Evolutionary conservation across 2,329 filamentous ascomycete genomes (phyloP).

Genomic region (Graphium sp.): DNA sequence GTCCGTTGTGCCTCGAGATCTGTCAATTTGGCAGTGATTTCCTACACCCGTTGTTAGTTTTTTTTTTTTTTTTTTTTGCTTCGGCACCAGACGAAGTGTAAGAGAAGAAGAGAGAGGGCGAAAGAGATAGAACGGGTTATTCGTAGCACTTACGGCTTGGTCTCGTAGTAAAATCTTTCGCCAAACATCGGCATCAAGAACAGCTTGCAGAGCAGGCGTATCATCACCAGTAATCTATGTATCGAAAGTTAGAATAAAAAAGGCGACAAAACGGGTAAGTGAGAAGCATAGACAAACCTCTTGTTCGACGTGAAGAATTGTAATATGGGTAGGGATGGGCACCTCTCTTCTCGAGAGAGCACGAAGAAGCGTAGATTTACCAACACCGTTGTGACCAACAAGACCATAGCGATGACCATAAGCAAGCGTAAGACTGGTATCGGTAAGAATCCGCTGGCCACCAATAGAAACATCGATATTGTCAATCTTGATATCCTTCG

Average conservation of each 20-base stretch:
- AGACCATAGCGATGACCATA: constrained; percentile 92
- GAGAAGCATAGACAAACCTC: constrained; percentile 40
- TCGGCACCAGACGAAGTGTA: neutral
- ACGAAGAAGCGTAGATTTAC: constrained; percentile 85
- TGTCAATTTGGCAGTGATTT: constrained; percentile 61
- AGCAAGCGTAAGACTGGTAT: constrained; percentile 77
- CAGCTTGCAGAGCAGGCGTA: constrained; percentile 84
- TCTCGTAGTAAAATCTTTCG: constrained; percentile 85
- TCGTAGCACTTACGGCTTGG: constrained; percentile 63
- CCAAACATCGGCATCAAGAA: constrained; percentile 96
- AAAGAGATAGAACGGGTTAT: too few relatives aligned
- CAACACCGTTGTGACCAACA: constrained; percentile 98
- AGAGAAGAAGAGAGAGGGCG: neutral
- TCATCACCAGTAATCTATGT: constrained; percentile 83
- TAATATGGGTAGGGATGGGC: constrained; percentile 89
- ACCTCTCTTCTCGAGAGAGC: constrained; percentile 88
- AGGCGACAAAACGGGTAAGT: neutral
- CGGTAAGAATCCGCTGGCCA: constrained; percentile 73
- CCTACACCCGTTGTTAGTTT: constrained; percentile 19
- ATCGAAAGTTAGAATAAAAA: neutral
- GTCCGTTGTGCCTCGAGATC: constrained; percentile 63
- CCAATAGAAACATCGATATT: constrained; percentile 89
- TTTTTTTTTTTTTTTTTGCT: neutral
- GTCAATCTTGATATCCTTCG: constrained; percentile 97
- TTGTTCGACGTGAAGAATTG: constrained; percentile 97